Evolutionary conservation across 345 rosid species (phyloP).

Genomic region (Odontarrhena argentea): DNA sequence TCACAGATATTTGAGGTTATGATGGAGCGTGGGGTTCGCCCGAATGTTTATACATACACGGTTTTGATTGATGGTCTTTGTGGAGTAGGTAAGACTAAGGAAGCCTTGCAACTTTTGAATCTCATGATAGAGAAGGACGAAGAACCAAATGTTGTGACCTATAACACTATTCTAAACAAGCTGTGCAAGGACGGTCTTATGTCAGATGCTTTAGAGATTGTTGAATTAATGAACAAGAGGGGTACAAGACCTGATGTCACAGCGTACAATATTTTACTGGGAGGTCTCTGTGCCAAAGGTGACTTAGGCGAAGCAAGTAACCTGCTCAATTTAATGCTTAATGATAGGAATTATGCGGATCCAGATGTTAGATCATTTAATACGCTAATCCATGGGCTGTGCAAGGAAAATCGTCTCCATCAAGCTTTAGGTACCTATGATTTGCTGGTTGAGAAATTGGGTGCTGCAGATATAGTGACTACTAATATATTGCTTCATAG

Average conservation of each 20-base stretch:
- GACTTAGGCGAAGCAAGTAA: constrained; percentile 59
- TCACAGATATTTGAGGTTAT: constrained; percentile 43
- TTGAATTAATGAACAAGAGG: constrained; percentile 58
- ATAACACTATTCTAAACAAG: constrained; percentile 58
- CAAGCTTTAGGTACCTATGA: constrained; percentile 54
- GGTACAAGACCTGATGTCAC: constrained; percentile 55
- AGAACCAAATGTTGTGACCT: constrained; percentile 53
- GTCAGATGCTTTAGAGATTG: constrained; percentile 53
- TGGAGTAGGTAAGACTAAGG: constrained; percentile 49
- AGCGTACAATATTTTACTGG: constrained; percentile 58
- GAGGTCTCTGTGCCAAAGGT: constrained; percentile 54
- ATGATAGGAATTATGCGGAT: constrained; percentile 42
- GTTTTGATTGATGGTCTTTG: constrained; percentile 60
- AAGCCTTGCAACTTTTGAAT: constrained; percentile 59
- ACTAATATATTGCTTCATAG: constrained; percentile 51
- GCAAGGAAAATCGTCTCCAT: constrained; percentile 50
- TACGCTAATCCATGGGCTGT: constrained; percentile 57
- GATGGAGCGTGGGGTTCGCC: constrained; percentile 52
- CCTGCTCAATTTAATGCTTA: constrained; percentile 47
- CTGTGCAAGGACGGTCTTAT: constrained; percentile 60
- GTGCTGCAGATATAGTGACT: constrained; percentile 49
- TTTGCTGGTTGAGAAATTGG: constrained; percentile 52
- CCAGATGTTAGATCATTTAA: constrained; percentile 57
- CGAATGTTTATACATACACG: constrained; percentile 55
- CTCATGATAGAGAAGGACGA: constrained; percentile 54